Conservation (phyloP, 148 eudicot genomes). For the Rheum nobile region DNA sequence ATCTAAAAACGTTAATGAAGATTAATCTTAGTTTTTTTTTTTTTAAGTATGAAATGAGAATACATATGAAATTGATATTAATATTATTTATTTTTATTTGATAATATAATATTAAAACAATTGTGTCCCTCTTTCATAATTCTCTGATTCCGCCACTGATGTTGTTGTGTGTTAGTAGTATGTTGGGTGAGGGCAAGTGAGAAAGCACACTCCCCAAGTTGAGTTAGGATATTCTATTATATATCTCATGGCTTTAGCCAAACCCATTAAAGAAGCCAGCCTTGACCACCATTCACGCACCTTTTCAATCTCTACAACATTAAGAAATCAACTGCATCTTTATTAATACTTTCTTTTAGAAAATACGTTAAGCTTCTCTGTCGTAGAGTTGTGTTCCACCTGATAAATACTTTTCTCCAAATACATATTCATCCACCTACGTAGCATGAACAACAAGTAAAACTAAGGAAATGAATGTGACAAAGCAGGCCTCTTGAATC, state of each 20-base stretch:
- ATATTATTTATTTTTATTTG: no score
- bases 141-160: no score
- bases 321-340: not conserved
- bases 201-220: not conserved
- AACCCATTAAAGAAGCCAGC: not conserved
- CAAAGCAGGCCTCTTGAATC: no score
- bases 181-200: not conserved
- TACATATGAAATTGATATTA: no score
- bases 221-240: not conserved
- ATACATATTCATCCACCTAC: not conserved
- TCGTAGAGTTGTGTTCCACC: not conserved
- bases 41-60: no score
- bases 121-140: no score
- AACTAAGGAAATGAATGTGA: not conserved
- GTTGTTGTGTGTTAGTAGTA: no score
- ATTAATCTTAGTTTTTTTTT: no score
- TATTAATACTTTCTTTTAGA: not conserved
- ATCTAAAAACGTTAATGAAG: no score
- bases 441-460: not conserved
- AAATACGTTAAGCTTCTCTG: not conserved
- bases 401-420: not conserved
- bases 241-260: not conserved
- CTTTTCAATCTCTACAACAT: not conserved
- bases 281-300: slow-evolving; percentile 6
- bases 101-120: no score